A percentile compares a stretch with the other conserved stretches of the same genome.
phyloP scores from a whole-genome alignment of 1,284 basidiomycete species.

The Amylostereum areolatum region DNA sequence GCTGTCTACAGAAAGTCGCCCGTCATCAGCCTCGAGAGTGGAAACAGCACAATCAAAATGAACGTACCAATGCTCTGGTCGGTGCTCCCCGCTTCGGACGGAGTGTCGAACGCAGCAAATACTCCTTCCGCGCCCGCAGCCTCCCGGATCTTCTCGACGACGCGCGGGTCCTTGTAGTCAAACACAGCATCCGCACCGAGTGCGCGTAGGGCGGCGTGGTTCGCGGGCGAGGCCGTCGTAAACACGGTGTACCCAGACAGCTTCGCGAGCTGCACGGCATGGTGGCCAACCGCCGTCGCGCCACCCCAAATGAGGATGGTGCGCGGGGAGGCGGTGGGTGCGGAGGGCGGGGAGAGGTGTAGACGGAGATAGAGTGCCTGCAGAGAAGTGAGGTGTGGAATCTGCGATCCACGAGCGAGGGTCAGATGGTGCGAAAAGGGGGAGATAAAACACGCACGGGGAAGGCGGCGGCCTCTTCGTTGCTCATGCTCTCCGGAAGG shows the following conservation, averaged over 20 bases:
- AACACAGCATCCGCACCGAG: slow-evolving; percentile 32
- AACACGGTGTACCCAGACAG: slow-evolving; percentile 27
- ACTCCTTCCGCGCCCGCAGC: slow-evolving; percentile 6
- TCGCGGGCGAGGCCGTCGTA: slow-evolving; percentile 29
- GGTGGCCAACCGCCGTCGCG: slow-evolving; percentile 33
- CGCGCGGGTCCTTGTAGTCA: slow-evolving; percentile 19
- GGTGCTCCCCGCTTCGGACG: slow-evolving; percentile 4
- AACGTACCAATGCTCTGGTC: neutral
- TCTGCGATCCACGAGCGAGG: neutral
- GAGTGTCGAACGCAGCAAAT: slow-evolving; percentile 2
- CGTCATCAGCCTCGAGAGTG: neutral
- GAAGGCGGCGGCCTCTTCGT: slow-evolving; percentile 6
- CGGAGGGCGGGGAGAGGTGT: slow-evolving; percentile 8
- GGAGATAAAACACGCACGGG: neutral
- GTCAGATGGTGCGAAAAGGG: neutral
- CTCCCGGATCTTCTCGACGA: slow-evolving; percentile 10
- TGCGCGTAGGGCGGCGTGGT: slow-evolving; percentile 28
- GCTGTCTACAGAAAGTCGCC: neutral
- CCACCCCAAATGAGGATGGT: slow-evolving; percentile 31
- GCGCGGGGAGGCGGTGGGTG: slow-evolving; percentile 1
- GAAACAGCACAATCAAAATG: neutral
- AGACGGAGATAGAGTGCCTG: slow-evolving; percentile 11
- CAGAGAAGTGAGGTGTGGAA: slow-evolving; percentile 11
- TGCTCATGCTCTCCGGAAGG: slow-evolving; percentile 6
- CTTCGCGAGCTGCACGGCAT: slow-evolving; percentile 33